These are phyloP conservation scores for Yamadazyma membranifaciens DNA, from an alignment of 1,139 yeast genomes.

Conservation along the genomic window DNA sequence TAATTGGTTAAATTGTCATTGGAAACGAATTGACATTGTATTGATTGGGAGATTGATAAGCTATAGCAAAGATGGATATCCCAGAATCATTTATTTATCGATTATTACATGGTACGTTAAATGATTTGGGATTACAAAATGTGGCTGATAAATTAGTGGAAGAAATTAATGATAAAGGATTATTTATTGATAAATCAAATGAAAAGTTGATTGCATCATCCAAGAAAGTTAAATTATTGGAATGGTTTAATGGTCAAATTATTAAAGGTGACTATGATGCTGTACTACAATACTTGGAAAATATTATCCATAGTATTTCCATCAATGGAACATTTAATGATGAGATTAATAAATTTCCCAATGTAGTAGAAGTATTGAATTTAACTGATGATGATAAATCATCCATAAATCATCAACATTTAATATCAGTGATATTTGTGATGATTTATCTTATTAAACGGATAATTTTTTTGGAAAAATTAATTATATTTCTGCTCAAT, in stretches of 20 bases:
- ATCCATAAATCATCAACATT: slow-evolving; percentile 1
- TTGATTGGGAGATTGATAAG: too few relatives aligned
- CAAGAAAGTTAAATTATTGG: slow-evolving; percentile 16
- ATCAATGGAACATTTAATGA: slow-evolving; percentile 1
- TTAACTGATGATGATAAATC: not conserved
- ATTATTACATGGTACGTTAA: slow-evolving; percentile 30
- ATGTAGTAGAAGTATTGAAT: slow-evolving; percentile 9
- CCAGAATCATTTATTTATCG: slow-evolving; percentile 28
- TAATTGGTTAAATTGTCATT: too few relatives aligned
- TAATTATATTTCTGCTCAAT: slow-evolving; percentile 12
- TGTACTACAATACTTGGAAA: slow-evolving; percentile 18
- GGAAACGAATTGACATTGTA: too few relatives aligned
- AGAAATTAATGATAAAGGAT: slow-evolving; percentile 15
- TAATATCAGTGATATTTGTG: slow-evolving; percentile 2
- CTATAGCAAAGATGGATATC: slow-evolving; percentile 12
- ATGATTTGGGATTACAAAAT: slow-evolving; percentile 14
- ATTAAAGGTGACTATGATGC: slow-evolving; percentile 23
- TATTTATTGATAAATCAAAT: slow-evolving; percentile 5
- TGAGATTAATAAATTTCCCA: slow-evolving; percentile 9
- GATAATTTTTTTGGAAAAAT: slow-evolving; percentile 22
- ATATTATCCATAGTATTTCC: slow-evolving; percentile 7
- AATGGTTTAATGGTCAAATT: slow-evolving; percentile 25
- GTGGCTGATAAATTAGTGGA: slow-evolving; percentile 15
- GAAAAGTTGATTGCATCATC: slow-evolving; percentile 9
- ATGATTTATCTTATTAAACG: slow-evolving; percentile 28